A percentile compares a stretch with the other conserved stretches of the same genome.
These are phyloP conservation scores for Jacaranda copaia DNA, from an alignment of 257 asterid species.

Conservation along the genomic window DNA sequence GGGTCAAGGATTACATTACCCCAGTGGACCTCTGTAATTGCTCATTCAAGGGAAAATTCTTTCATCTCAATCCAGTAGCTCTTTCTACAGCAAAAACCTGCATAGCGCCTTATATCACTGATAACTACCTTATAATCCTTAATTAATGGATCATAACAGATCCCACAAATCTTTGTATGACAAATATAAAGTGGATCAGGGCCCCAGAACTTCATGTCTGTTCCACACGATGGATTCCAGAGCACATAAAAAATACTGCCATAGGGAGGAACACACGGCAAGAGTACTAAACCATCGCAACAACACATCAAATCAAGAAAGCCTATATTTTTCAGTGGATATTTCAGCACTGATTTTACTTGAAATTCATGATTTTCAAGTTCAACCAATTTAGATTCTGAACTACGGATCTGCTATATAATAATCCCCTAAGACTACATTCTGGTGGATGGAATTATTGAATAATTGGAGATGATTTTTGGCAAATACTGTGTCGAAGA, in stretches of 20 bases:
- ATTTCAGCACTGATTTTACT: neutral
- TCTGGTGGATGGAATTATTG: neutral
- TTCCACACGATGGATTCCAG: conserved; percentile 26
- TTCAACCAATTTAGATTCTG: neutral
- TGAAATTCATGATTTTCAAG: neutral
- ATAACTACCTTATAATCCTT: conserved; percentile 24
- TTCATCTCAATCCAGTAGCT: neutral
- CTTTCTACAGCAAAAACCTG: neutral
- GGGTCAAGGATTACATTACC: too few relatives aligned
- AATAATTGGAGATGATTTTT: conserved; percentile 1
- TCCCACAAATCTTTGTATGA: neutral
- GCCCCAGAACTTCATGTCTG: neutral
- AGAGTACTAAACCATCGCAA: conserved; percentile 12
- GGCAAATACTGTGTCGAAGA: neutral
- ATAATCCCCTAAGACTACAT: neutral
- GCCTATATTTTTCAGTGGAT: neutral
- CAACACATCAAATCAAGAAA: neutral
- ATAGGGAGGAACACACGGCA: too few relatives aligned
- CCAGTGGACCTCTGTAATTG: too few relatives aligned
- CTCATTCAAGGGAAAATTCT: neutral
- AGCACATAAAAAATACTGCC: neutral
- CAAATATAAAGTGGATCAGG: neutral
- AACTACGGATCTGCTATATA: too few relatives aligned
- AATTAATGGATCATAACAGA: conserved; percentile 11
- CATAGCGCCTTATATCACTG: neutral